Conservation (phyloP, 2,329 filamentous ascomycete genomes). For the Peltaster fructicola region DNA sequence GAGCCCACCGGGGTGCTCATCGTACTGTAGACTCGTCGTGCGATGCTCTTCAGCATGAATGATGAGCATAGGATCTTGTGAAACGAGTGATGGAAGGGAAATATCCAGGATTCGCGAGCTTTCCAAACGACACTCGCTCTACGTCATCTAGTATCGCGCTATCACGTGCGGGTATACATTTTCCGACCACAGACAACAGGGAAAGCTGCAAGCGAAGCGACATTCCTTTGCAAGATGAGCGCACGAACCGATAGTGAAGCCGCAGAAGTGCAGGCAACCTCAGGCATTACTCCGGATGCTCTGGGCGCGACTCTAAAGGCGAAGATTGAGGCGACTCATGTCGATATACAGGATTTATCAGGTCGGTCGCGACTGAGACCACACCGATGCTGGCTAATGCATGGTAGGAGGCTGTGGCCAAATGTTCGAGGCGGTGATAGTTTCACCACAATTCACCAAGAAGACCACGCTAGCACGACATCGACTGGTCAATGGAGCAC, state of each 20-base stretch:
- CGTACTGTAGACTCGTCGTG: slow-evolving; percentile 18
- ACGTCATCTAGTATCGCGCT: too few relatives aligned
- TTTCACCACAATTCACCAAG: slow-evolving; percentile 34
- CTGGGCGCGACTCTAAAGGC: slow-evolving; percentile 52
- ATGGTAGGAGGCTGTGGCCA: slow-evolving; percentile 50
- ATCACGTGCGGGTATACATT: too few relatives aligned
- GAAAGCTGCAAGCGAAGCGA: too few relatives aligned
- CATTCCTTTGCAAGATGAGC: slow-evolving; percentile 23
- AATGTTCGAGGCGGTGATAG: slow-evolving; percentile 52
- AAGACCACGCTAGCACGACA: slow-evolving; percentile 63
- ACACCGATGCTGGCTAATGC: neutral
- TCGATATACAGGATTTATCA: slow-evolving; percentile 82
- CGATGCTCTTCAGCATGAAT: slow-evolving; percentile 16
- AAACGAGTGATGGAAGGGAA: too few relatives aligned
- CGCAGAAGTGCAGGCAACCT: slow-evolving; percentile 34
- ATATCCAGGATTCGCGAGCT: too few relatives aligned
- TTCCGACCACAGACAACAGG: slow-evolving; percentile 2
- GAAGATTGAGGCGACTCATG: slow-evolving; percentile 56
- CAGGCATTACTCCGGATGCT: slow-evolving; percentile 52
- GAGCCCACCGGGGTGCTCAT: slow-evolving; percentile 24
- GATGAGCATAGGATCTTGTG: too few relatives aligned
- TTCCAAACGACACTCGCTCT: too few relatives aligned
- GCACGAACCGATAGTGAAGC: slow-evolving; percentile 26
- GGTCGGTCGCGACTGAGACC: slow-evolving; percentile 52
- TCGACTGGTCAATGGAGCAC: slow-evolving; percentile 63